phyloP scores from a whole-genome alignment of 768 basidiomycete species.

The Kwoniella sp. region DNA sequence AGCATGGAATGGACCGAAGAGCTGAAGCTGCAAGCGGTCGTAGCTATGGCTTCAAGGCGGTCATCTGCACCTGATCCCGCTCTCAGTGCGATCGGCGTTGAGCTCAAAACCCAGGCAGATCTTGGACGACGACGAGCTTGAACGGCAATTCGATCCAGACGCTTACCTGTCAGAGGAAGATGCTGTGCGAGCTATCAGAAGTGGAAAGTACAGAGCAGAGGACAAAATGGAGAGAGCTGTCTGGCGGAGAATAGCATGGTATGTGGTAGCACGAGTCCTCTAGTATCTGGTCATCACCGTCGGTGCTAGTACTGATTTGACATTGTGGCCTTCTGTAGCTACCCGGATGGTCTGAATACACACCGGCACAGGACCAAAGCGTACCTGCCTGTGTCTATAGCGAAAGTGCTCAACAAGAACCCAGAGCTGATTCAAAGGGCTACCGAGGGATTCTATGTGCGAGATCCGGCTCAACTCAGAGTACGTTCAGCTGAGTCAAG shows the following conservation, averaged over 20 bases:
- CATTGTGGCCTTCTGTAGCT: constrained; percentile 60
- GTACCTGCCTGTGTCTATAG: constrained; percentile 78
- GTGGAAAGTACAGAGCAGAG: constrained; percentile 66
- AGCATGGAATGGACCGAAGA: constrained; percentile 59
- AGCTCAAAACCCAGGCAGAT: constrained; percentile 58
- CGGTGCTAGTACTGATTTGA: background rate
- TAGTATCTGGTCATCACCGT: background rate
- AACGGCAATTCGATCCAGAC: constrained; percentile 41
- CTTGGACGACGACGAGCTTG: constrained; percentile 30
- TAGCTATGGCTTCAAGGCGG: constrained; percentile 79
- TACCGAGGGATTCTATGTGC: constrained; percentile 89
- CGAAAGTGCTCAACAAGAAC: constrained; percentile 67
- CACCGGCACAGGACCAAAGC: constrained; percentile 72
- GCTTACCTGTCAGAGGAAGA: constrained; percentile 42
- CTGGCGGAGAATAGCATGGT: constrained; percentile 73
- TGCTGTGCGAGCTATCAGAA: constrained; percentile 43
- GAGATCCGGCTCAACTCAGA: constrained; percentile 85
- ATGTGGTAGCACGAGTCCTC: constrained; percentile 24
- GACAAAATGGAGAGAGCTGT: constrained; percentile 66
- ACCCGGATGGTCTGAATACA: constrained; percentile 70
- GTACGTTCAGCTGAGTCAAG: constrained; percentile 60
- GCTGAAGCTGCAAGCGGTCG: background rate
- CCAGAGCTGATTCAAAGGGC: constrained; percentile 80
- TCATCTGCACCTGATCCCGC: constrained; percentile 82
- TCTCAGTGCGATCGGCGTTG: constrained; percentile 68